Conservation (phyloP, 2,329 filamentous ascomycete species). For the Alternaria atra region DNA sequence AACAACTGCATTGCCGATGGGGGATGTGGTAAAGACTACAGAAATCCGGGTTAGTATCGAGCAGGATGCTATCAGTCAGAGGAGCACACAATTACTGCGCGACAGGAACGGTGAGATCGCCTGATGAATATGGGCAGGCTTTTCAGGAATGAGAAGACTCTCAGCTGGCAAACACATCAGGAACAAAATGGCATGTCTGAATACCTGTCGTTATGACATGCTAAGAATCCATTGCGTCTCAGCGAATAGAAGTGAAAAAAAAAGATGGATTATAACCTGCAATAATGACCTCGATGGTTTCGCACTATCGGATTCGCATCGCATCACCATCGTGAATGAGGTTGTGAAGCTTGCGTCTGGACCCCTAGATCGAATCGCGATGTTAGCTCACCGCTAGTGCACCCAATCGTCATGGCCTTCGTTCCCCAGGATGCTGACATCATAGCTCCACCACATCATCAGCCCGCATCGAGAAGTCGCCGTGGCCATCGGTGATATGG, state of each 20-base stretch:
- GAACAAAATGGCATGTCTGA: no score
- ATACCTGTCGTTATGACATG: no score
- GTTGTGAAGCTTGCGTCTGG: background rate
- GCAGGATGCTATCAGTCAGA: constrained; percentile 7
- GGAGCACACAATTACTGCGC: background rate
- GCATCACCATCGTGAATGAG: background rate
- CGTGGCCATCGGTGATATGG: constrained; percentile 16
- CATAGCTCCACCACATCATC: constrained; percentile 16
- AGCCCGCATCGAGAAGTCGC: constrained; percentile 13
- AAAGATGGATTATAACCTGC: background rate
- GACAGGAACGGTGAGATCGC: background rate
- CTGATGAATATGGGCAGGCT: background rate
- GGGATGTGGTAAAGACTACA: constrained; percentile 30
- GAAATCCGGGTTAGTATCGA: constrained; percentile 27
- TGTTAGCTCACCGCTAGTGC: constrained; percentile 3
- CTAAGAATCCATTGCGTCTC: no score
- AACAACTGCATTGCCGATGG: background rate
- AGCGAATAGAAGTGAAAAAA: no score
- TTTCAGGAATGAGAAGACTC: no score
- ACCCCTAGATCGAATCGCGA: background rate
- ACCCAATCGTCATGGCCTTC: background rate
- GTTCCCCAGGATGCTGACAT: constrained; percentile 17
- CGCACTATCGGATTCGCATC: background rate
- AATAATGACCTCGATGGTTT: background rate
- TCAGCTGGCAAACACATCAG: no score